Evolutionary conservation across 495 filamentous ascomycete genomes (phyloP), one percentile per base, ranked within the genome.

Genomic region (Gamarada debralockiae): DNA sequence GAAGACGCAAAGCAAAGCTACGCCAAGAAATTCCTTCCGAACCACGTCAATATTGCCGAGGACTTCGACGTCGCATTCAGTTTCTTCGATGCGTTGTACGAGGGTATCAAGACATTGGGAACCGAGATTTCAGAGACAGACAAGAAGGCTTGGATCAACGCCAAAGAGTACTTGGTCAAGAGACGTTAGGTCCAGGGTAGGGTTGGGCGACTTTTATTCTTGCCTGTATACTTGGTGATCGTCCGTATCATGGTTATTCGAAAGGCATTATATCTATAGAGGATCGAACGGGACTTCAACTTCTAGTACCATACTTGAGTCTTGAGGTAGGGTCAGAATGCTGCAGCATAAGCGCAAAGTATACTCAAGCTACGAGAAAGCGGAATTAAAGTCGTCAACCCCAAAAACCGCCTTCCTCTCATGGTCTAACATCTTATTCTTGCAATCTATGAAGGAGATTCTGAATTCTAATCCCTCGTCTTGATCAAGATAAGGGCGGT

Each of bases 31-130:
- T 92, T 66, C 52, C 67, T 97, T 60, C 86, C 87, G 14, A 84
- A 88, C 60, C 85, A 84, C 29, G 75, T 83, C 18, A 80, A 87
- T 58, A 87, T 96, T 62, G 70, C 72, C 14, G 83, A 80, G 20
- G 95, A 96, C 68, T 64, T 97, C 45, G 77, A 89, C 21, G 80
- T 84, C 46, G 87, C 87, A 24, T 96, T 89, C 70, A 77, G 81
- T 47, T 80, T 97, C 48, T 95, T 91, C 76, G 83, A 89, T 70
- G 86, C 89, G 24, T 78, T 95, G 62, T 82, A 86, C 63, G 75
- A 71, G 27, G 89, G 83, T 31, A 75, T 90, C 12, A 83, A 87
- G 70, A 72, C 68, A 22, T 75, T 85, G 13, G 78, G 73, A n/a
- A 77, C 74, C 40, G 82, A 83, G 41, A 70, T 95, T 18, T 74